Evolutionary conservation across 108 stramenopile genomes (phyloP), one percentile per base, ranked within the genome.

Genomic region (Nitzschia sp.): DNA sequence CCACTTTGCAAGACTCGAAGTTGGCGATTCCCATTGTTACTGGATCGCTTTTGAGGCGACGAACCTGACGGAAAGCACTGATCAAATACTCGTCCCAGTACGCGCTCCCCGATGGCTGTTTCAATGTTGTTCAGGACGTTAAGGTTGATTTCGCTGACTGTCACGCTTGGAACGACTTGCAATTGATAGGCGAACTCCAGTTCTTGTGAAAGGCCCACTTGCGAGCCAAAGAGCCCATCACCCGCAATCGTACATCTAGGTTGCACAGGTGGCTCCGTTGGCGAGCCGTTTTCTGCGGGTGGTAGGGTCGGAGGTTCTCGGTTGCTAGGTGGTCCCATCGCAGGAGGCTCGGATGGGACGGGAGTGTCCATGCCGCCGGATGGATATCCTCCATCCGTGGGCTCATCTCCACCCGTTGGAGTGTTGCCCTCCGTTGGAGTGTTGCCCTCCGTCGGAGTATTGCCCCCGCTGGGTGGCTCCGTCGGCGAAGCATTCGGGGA

Each of bases 201-300:
- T 36, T 51, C 66, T 67, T 67, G 47, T n/a, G 66, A 28, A 23
- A 67, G 25, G 29, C 66, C 66, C 19, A 67, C 31, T 51, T 67
- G 66, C 0, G 66, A 48, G 6, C 66, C 66, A 55, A 67, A 67
- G 30, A 55, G 38, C 2, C 66, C 66, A 42, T 67, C 66, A 3
- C 34, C 27, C 2, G 30, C 48, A 9, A 67, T 32, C 11, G 33
- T 6, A 55, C 66, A 67, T 15, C 28, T 8, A 3, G 57, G 30
- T 18, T 38, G 9, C 24, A 24, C 17, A 13, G 46, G 45, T 23
- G 66, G 54, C 23, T 35, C 2, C 1, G 66, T 38, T 11, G 66
- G 33, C n/a, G 54, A 21, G 5, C n/a, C n/a, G 18, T 19, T 1
- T 1, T 34, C 30, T 18, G 23, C 29, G 0, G 54, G 30, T 35